These are phyloP conservation scores for Trametes coccinea DNA, from an alignment of 768 basidiomycete species.

Conservation along the genomic window DNA sequence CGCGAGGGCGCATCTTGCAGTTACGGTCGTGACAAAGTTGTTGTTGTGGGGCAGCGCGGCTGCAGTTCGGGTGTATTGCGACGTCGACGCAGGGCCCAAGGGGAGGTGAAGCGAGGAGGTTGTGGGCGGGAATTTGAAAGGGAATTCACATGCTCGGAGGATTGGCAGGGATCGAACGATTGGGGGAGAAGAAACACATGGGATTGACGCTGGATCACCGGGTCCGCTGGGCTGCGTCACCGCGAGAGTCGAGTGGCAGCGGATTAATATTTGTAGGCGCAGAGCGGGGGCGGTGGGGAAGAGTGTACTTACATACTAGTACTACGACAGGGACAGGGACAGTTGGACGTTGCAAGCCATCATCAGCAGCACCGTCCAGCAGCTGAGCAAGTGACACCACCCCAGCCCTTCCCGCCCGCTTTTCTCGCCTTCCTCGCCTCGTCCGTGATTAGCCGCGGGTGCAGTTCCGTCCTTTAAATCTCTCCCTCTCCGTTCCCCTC, in stretches of 20 bases:
- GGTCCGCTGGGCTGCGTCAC: too few relatives aligned
- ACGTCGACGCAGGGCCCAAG: background rate
- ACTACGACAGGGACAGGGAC: too few relatives aligned
- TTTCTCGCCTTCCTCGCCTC: background rate
- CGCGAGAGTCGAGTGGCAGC: too few relatives aligned
- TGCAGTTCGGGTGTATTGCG: background rate
- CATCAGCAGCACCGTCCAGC: too few relatives aligned
- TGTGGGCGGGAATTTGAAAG: too few relatives aligned
- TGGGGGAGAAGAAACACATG: background rate
- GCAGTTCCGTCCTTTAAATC: conserved; percentile 7
- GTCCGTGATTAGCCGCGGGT: conserved; percentile 6
- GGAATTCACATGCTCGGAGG: background rate
- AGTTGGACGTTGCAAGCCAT: too few relatives aligned
- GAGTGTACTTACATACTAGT: too few relatives aligned
- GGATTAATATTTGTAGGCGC: too few relatives aligned
- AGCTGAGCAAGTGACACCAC: background rate
- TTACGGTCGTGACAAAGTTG: background rate
- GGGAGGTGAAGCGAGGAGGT: too few relatives aligned
- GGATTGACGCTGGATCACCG: background rate
- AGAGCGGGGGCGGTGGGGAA: too few relatives aligned
- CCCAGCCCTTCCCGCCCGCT: background rate
- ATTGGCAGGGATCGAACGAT: background rate
- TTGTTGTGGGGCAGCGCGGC: background rate
- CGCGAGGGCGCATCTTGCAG: too few relatives aligned
- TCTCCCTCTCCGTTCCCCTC: background rate